Base-by-base conservation (phyloP, 352 stramenopile species). In the Globisporangium recalcitrans region DNA sequence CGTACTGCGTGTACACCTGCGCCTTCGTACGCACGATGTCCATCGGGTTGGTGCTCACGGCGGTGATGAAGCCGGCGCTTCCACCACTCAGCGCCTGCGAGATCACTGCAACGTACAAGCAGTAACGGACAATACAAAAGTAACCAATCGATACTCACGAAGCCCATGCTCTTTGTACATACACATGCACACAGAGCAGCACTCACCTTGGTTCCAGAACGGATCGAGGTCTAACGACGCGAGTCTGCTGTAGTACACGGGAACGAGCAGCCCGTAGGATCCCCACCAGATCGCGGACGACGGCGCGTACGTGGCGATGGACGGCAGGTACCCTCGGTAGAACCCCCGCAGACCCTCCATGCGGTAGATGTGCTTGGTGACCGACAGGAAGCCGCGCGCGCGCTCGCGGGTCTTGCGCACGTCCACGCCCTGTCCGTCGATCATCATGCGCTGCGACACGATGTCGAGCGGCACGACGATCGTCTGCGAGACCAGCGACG, bases 401-500 rank as follows among this genome's bases (percentile, higher is more conserved):
- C 72, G 74, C 60, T 89, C 78, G 40, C 78, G 71, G 3, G 77
- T 89, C 69, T 81, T 77, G 62, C 72, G 77, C 22, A 75, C 71
- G 61, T 87, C 67, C 48, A 81, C 67, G 46, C 84, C 84, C 68
- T 95, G 86, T 27, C 79, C 82, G 62, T 78, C 85, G 47, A 95
- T 82, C 88, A 96, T 95, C 83, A 96, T 91, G 56, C 80, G 80
- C 63, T 96, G 88, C 49, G 85, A 93, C 60, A 96, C 86, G 57
- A 96, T 93, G 67, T 96, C 88, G 14, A 95, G 74, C 51, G 87
- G 85, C 46, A 95, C 87, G 49, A 95, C 82, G 34, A 95, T 74
- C 36, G 85, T 94, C 74, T 95, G 87, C 52, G 84, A 93, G 52
- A 93, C 68, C 49, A 95, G 70, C 32, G 87, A 94, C 40, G 87